Conservation (phyloP, 495 filamentous ascomycete genomes). For the Ramalina peruviana region DNA sequence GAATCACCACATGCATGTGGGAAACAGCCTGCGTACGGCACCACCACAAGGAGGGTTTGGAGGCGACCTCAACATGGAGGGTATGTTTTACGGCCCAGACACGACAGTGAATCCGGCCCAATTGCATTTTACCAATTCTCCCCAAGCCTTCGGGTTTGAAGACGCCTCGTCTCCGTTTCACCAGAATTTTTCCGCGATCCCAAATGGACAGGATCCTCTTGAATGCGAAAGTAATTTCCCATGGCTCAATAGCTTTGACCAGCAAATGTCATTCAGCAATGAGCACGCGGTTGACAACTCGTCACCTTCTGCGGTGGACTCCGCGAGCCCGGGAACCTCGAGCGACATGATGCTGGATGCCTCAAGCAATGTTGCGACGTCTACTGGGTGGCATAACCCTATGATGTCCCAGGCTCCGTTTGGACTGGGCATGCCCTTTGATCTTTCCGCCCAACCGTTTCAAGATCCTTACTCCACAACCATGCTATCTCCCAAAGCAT, state of each 20-base stretch:
- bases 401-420: slow-evolving; percentile 48
- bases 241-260: slow-evolving; percentile 77
- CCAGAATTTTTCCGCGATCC: slow-evolving; percentile 47
- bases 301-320: slow-evolving; percentile 89
- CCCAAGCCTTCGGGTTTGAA: slow-evolving; percentile 56
- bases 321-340: slow-evolving; percentile 77
- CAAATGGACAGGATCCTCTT: slow-evolving; percentile 34
- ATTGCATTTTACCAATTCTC: slow-evolving; percentile 80
- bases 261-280: slow-evolving; percentile 55
- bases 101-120: slow-evolving; percentile 92
- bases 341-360: slow-evolving; percentile 89
- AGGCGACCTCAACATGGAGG: slow-evolving; percentile 61
- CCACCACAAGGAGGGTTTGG: slow-evolving; percentile 58
- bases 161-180: slow-evolving; percentile 58
- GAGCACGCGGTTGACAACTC: slow-evolving; percentile 82
- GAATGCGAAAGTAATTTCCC: slow-evolving; percentile 68
- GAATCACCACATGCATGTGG: slow-evolving; percentile 46
- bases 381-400: slow-evolving; percentile 51
- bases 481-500: slow-evolving; percentile 47
- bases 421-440: slow-evolving; percentile 48
- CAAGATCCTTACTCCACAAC: slow-evolving; percentile 45
- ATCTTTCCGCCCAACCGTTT: slow-evolving; percentile 39
- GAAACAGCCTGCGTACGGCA: slow-evolving; percentile 61
- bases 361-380: slow-evolving; percentile 39
- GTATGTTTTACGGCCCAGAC: slow-evolving; percentile 50